phyloP scores from a whole-genome alignment of 768 basidiomycete species.

The Kwoniella shandongensis region DNA sequence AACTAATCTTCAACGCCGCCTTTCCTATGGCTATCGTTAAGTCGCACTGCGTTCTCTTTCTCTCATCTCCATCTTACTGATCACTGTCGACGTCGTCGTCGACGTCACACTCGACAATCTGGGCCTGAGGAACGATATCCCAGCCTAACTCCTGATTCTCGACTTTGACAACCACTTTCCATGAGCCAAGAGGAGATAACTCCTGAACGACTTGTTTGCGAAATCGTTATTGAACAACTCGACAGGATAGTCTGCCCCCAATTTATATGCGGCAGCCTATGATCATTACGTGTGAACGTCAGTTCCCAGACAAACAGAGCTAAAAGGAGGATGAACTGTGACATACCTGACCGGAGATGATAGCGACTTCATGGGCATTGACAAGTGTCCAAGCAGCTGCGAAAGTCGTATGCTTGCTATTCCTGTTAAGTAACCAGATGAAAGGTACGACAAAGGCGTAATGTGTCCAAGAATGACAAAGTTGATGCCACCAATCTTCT shows the following conservation, averaged over 20 bases:
- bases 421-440: conserved; percentile 53
- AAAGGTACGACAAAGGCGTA: conserved; percentile 54
- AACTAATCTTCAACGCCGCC: no score
- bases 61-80: no score
- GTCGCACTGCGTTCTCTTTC: no score
- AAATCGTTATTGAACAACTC: conserved; percentile 55
- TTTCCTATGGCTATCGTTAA: no score
- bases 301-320: not conserved
- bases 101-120: no score
- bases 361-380: conserved; percentile 55
- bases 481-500: conserved; percentile 56
- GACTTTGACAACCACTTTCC: conserved; percentile 47
- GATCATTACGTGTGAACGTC: not conserved
- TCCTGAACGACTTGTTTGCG: conserved; percentile 52
- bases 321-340: not conserved
- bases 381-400: conserved; percentile 56
- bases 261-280: conserved; percentile 54
- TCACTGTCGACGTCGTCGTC: no score
- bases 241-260: conserved; percentile 55
- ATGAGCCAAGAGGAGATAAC: conserved; percentile 51
- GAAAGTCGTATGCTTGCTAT: conserved; percentile 50
- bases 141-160: conserved; percentile 1
- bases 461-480: conserved; percentile 52
- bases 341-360: conserved; percentile 45
- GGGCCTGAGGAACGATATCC: no score